phyloP scores from a whole-genome alignment of 306 rosid genomes.

The Glycine soja region DNA sequence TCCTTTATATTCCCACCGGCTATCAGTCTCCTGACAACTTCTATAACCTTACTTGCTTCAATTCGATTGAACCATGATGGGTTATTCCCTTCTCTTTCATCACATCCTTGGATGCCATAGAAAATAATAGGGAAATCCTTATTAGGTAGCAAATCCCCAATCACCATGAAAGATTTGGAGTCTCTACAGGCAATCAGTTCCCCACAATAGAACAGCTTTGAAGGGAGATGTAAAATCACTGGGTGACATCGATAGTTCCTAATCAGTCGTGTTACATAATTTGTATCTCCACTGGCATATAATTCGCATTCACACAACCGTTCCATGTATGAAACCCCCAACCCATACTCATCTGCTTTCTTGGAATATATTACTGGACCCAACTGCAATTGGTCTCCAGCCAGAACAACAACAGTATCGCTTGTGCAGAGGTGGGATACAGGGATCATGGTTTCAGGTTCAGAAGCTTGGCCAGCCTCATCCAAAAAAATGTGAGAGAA shows the following conservation, averaged over 20 bases:
- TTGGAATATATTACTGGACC: constrained; percentile 91
- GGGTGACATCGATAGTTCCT: constrained; percentile 90
- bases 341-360: constrained; percentile 64
- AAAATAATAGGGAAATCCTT: constrained; percentile 85
- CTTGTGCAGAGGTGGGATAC: constrained; percentile 66
- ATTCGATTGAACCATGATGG: constrained; percentile 99
- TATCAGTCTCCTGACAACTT: constrained; percentile 60
- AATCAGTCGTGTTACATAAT: constrained; percentile 71
- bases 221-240: constrained; percentile 82
- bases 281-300: constrained; percentile 64
- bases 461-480: constrained; percentile 99
- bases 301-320: constrained; percentile 65
- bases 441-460: constrained; percentile 90
- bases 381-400: constrained; percentile 95
- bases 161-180: constrained; percentile 48
- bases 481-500: constrained; percentile 95
- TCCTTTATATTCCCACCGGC: constrained; percentile 55
- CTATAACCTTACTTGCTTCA: constrained; percentile 87
- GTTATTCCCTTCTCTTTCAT: constrained; percentile 95
- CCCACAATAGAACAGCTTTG: constrained; percentile 69
- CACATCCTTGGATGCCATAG: constrained; percentile 95
- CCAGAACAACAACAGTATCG: constrained; percentile 86
- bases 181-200: constrained; percentile 85
- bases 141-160: constrained; percentile 71
- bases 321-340: constrained; percentile 83